Conservation (phyloP, 2,329 filamentous ascomycete genomes). For the Hypoxylon sp. region DNA sequence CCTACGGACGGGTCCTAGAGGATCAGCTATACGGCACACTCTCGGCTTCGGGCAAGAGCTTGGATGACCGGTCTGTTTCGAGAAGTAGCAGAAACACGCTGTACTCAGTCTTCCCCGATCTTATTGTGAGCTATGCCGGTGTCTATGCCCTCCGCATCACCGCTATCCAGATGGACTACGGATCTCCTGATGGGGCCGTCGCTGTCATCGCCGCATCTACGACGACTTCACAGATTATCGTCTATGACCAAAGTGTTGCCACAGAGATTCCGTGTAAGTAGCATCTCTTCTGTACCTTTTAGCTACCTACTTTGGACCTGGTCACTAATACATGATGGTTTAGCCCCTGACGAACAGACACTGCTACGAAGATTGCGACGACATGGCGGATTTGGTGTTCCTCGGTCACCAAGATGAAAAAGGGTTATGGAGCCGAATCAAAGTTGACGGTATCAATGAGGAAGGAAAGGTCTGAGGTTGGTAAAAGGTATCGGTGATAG, state of each 20-base stretch:
- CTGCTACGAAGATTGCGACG: slow-evolving; percentile 30
- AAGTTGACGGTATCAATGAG: too few relatives aligned
- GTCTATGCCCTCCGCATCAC: slow-evolving; percentile 37
- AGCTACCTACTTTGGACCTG: too few relatives aligned
- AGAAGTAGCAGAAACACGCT: slow-evolving; percentile 24
- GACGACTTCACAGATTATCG: slow-evolving; percentile 30
- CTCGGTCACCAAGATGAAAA: slow-evolving; percentile 20
- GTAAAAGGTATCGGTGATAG: too few relatives aligned
- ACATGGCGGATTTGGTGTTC: slow-evolving; percentile 26
- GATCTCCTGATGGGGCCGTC: slow-evolving; percentile 20
- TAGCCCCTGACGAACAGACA: slow-evolving; percentile 24
- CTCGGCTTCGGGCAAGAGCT: slow-evolving; percentile 23
- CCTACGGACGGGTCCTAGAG: slow-evolving; percentile 32
- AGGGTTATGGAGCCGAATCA: too few relatives aligned
- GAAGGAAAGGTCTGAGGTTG: too few relatives aligned
- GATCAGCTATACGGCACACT: slow-evolving; percentile 38
- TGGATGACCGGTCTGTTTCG: slow-evolving; percentile 26
- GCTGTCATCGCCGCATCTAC: slow-evolving; percentile 27
- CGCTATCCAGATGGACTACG: slow-evolving; percentile 39
- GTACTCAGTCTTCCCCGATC: slow-evolving; percentile 40
- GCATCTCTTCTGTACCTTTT: not conserved
- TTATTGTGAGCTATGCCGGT: slow-evolving; percentile 35
- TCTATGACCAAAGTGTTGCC: slow-evolving; percentile 34
- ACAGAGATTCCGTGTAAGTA: slow-evolving; percentile 38
- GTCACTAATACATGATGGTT: not conserved